phyloP scores from a whole-genome alignment of 345 rosid species.

The Aurinia saxatilis region DNA sequence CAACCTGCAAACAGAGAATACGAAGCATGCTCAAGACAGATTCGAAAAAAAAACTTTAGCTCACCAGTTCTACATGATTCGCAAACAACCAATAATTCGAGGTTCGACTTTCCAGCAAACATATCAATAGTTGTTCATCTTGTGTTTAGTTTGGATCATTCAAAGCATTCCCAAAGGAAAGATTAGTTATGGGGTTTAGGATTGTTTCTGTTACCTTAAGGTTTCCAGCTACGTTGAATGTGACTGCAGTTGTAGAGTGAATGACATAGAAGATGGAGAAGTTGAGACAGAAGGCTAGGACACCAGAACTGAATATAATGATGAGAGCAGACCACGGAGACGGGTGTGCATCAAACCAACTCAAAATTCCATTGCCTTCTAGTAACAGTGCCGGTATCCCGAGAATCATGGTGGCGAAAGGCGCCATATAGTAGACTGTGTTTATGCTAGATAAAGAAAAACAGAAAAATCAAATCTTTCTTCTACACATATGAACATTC shows the following conservation, averaged over 20 bases:
- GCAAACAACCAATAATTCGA: not conserved
- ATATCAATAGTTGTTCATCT: not conserved
- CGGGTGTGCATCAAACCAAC: slow-evolving; percentile 66
- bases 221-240: slow-evolving; percentile 98
- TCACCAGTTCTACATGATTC: not conserved
- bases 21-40: slow-evolving; percentile 6
- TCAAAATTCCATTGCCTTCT: slow-evolving; percentile 80
- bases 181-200: not conserved
- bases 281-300: slow-evolving; percentile 93
- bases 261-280: slow-evolving; percentile 97
- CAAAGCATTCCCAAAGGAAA: not conserved
- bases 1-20: slow-evolving; percentile 50
- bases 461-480: not conserved
- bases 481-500: not conserved
- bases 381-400: slow-evolving; percentile 78
- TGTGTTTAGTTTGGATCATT: not conserved
- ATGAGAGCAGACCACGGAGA: slow-evolving; percentile 50
- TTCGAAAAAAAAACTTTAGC: not conserved
- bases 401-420: slow-evolving; percentile 92
- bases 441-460: slow-evolving; percentile 52
- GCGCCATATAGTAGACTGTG: slow-evolving; percentile 99
- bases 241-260: slow-evolving; percentile 98
- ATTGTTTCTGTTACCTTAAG: slow-evolving; percentile 74
- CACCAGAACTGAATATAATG: slow-evolving; percentile 84
- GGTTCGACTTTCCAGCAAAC: not conserved